Conservation (phyloP, 768 basidiomycete species). For the Tricholoma hemisulphureum region DNA sequence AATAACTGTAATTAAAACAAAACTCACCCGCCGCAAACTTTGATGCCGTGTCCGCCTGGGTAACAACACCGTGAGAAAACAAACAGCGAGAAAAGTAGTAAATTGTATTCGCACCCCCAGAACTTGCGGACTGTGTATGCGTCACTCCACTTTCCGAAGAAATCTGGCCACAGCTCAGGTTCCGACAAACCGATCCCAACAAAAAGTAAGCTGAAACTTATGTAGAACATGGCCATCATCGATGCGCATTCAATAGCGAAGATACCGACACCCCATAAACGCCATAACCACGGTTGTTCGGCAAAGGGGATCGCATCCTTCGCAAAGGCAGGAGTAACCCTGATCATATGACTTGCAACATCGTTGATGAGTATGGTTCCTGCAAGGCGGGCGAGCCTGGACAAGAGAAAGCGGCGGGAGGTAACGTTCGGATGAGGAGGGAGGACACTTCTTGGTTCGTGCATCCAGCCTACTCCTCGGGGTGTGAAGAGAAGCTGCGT, state of each 20-base stretch:
- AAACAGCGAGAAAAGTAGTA: background rate
- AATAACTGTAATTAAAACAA: background rate
- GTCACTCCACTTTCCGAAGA: slow-evolving; percentile 27
- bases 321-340: background rate
- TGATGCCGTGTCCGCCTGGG: slow-evolving; percentile 33
- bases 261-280: background rate
- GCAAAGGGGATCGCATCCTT: background rate
- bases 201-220: background rate
- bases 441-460: slow-evolving; percentile 7
- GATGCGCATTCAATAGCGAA: background rate
- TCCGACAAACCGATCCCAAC: slow-evolving; percentile 14
- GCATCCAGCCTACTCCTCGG: slow-evolving; percentile 12
- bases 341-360: background rate
- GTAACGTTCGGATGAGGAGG: slow-evolving; percentile 8
- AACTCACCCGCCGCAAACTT: slow-evolving; percentile 12
- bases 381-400: background rate
- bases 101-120: slow-evolving; percentile 34
- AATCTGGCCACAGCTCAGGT: slow-evolving; percentile 27
- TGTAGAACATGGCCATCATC: background rate
- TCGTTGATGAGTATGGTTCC: background rate
- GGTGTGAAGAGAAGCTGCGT: background rate
- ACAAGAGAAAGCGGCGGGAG: background rate
- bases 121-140: slow-evolving; percentile 31
- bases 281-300: background rate
- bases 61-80: background rate